Evolutionary conservation across 2,329 filamentous ascomycete genomes (phyloP).

Genomic region (Geosmithia putterillii): DNA sequence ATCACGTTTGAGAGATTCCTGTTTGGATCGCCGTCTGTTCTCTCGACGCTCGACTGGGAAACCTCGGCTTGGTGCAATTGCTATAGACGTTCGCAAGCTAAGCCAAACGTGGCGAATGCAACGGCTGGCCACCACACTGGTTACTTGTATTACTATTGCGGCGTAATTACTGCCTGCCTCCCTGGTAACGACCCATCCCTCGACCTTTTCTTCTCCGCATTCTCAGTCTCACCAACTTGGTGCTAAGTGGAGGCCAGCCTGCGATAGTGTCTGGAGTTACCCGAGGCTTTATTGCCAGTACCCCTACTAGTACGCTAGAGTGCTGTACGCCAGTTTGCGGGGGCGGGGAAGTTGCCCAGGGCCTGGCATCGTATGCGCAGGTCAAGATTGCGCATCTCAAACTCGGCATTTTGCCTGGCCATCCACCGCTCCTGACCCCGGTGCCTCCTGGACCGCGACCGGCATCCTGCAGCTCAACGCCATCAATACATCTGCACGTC

Average conservation of each 20-base stretch:
- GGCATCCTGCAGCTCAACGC: neutral
- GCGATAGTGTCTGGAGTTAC: neutral
- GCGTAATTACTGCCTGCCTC: neutral
- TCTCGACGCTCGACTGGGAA: neutral
- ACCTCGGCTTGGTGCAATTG: neutral
- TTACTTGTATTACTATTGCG: neutral
- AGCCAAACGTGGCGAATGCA: neutral
- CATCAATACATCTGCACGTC: neutral
- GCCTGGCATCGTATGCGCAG: neutral
- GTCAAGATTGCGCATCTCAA: neutral
- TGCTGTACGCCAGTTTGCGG: neutral
- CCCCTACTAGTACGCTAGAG: neutral
- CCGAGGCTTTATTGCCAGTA: neutral
- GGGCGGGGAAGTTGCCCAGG: neutral
- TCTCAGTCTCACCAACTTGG: neutral
- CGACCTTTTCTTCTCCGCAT: neutral
- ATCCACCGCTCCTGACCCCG: neutral
- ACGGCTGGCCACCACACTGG: neutral
- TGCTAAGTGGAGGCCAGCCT: neutral
- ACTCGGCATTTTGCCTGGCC: neutral
- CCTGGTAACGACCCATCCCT: neutral
- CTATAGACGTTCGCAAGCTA: neutral
- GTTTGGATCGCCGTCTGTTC: neutral
- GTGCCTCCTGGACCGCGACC: neutral
- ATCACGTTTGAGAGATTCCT: neutral